Percentiles rank a stretch among this genome's conserved stretches.
These are phyloP conservation scores for Madurella fahalii DNA, from an alignment of 2,329 filamentous ascomycete genomes.

Conservation along the genomic window DNA sequence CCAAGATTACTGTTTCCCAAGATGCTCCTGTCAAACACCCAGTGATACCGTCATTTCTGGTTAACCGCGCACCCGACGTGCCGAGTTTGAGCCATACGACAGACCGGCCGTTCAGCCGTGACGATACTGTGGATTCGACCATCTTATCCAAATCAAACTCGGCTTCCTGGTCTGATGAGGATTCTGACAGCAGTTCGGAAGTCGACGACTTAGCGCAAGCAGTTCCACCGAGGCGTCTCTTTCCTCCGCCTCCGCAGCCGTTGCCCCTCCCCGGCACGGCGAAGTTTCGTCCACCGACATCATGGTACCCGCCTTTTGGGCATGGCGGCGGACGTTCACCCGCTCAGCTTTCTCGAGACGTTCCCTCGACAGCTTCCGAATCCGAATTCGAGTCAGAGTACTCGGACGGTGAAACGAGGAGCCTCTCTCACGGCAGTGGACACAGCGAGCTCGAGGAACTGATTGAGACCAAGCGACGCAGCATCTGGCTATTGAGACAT, in stretches of 20 bases:
- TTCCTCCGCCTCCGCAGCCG: conserved; percentile 1
- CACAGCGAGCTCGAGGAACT: conserved; percentile 8
- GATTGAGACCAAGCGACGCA: conserved; percentile 12
- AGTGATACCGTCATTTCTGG: neutral
- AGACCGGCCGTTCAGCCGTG: neutral
- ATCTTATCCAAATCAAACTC: conserved; percentile 10
- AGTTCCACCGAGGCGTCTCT: neutral
- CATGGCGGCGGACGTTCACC: neutral
- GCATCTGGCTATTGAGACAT: conserved; percentile 9
- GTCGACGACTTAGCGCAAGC: conserved; percentile 2
- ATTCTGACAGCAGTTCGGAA: conserved; percentile 12
- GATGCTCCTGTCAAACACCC: neutral
- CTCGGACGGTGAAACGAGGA: conserved; percentile 9
- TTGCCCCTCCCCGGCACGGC: neutral
- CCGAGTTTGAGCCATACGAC: neutral
- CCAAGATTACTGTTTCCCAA: neutral
- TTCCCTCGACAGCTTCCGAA: neutral
- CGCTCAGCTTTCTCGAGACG: neutral
- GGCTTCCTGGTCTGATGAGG: conserved; percentile 4
- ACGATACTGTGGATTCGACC: conserved; percentile 9
- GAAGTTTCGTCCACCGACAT: conserved; percentile 3
- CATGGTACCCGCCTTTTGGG: conserved; percentile 5
- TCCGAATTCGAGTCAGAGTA: conserved; percentile 9
- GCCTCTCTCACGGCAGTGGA: neutral
- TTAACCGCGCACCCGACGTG: neutral